These are phyloP conservation scores for Saccharomycopsis microspora DNA, from an alignment of 805 yeast species.

Conservation along the genomic window DNA sequence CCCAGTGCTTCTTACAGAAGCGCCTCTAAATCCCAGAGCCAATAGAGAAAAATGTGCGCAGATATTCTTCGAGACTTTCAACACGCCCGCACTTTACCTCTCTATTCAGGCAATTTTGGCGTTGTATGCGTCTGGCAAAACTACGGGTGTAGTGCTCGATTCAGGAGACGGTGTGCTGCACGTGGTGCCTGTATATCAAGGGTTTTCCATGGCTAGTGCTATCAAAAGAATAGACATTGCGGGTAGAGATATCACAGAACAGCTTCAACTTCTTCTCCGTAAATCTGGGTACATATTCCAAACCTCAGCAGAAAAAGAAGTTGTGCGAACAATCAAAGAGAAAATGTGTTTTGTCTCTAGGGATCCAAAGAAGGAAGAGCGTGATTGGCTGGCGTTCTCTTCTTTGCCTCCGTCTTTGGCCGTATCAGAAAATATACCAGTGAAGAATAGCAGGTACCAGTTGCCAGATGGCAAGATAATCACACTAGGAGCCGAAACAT, in stretches of 20 bases:
- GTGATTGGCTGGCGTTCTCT: constrained; percentile 23
- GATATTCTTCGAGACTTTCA: constrained; percentile 59
- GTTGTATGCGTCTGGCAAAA: constrained; percentile 78
- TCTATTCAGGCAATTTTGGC: constrained; percentile 72
- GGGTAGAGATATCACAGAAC: constrained; percentile 77
- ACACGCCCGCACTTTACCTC: constrained; percentile 65
- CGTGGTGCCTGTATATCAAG: constrained; percentile 82
- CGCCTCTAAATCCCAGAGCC: constrained; percentile 63
- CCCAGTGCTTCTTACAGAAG: constrained; percentile 80
- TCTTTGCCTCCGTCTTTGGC: constrained; percentile 10
- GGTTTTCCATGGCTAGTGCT: constrained; percentile 67
- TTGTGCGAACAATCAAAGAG: constrained; percentile 72
- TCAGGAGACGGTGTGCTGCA: constrained; percentile 92
- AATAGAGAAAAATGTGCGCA: constrained; percentile 56
- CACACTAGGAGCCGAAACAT: constrained; percentile 54
- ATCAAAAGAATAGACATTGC: constrained; percentile 70
- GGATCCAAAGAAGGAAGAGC: constrained; percentile 48
- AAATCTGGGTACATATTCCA: constrained; percentile 51
- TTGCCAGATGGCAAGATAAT: constrained; percentile 80
- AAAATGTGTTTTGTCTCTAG: constrained; percentile 52
- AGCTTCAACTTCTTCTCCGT: constrained; percentile 57
- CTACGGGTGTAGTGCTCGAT: constrained; percentile 84
- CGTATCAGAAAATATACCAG: neutral
- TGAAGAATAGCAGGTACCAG: constrained; percentile 17
- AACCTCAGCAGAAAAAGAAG: constrained; percentile 73